Evolutionary conservation across 1,284 basidiomycete genomes (phyloP), one percentile per base, ranked within the genome.

Genomic region (Cutaneotrichosporon spelunceum): DNA sequence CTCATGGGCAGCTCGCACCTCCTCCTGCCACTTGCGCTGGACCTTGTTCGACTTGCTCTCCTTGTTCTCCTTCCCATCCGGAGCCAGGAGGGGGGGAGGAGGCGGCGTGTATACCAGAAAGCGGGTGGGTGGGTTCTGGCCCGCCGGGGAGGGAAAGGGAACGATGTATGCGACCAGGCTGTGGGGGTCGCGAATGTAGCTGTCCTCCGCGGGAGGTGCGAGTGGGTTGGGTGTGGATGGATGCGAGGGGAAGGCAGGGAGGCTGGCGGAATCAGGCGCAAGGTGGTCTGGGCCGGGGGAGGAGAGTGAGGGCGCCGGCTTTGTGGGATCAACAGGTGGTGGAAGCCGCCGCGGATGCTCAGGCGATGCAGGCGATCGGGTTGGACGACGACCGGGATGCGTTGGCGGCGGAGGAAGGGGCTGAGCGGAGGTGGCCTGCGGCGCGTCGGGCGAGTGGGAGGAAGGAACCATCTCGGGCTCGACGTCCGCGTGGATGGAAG

Each of bases 121-220:
- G 4, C 66, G 66, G 30, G 63, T 57, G 2, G 66, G 66, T 6
- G 66, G 61, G 4, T 21, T 42, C 10, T 26, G 21, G 10, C 10
- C 23, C 3, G 24, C 14, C 1, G 66, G 66, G 1, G 61, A 16
- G 8, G 66, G 66, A 48, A 67, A 65, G 29, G 66, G 66, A 16
- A 67, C 57, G 33, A 67, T 45, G 57, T 67, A 67, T 11, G 59
- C 66, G 49, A 67, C 45, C 16, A 67, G 57, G 47, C 60, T 59
- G 61, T 67, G 66, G 10, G 66, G 66, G 59, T 67, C 66, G 39
- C 66, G 66, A 21, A 67, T 52, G 64, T 59, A 67, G 36, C 57
- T 59, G 56, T 60, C 63, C 1, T 61, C 29, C 3, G 39, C 52
- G 8, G 55, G 59, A 5, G 54, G 48, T n/a, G 45, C 13, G 24